Evolutionary conservation across 805 yeast species (phyloP), one percentile per base, ranked within the genome.

Genomic region (Hanseniaspora mollemarum): DNA sequence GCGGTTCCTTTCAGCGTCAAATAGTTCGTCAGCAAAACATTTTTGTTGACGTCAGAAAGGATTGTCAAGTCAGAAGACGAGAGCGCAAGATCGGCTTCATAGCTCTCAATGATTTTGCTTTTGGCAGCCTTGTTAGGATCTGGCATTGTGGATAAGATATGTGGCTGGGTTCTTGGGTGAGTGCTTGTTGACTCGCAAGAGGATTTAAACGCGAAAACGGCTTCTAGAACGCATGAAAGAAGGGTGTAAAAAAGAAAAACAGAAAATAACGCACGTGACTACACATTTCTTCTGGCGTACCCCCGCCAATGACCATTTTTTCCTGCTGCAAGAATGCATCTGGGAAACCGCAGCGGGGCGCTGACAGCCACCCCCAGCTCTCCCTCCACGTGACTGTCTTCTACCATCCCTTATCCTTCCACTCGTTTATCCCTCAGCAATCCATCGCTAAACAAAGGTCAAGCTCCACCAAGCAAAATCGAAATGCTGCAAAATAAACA

Each of bases 1-100:
- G 51, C 51, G n/a, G 51, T 39, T 3, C 51, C 51, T 24, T 46
- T 46, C 15, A 46, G 16, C 3, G 51, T 46, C 4, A 46, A 22
- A n/a, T 46, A 46, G 35, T 46, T 46, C 32, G 51, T 46, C 13
- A 46, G 24, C 16, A 46, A 26, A 10, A 46, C 38, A 25, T 43
- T 46, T 33, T 40, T 43, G 18, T 46, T 46, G 10, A 46, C 33
- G 16, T 46, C 51, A 24, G 29, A 24, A 3, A 46, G 29, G 13
- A 31, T 37, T 13, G 37, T 33, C 1, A 46, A 26, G 29, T 46
- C 45, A 26, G 32, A 25, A 13, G 29, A 33, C 4, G 35, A 28
- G 8, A 46, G n/a, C 3, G 25, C 22, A 4, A 46, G 22, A 8
- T 24, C 31, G 8, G 28, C 24, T 15, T 32, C 31, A 19, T 39